phyloP scores from a whole-genome alignment of 345 rosid genomes.

The Boechera divaricarpa region DNA sequence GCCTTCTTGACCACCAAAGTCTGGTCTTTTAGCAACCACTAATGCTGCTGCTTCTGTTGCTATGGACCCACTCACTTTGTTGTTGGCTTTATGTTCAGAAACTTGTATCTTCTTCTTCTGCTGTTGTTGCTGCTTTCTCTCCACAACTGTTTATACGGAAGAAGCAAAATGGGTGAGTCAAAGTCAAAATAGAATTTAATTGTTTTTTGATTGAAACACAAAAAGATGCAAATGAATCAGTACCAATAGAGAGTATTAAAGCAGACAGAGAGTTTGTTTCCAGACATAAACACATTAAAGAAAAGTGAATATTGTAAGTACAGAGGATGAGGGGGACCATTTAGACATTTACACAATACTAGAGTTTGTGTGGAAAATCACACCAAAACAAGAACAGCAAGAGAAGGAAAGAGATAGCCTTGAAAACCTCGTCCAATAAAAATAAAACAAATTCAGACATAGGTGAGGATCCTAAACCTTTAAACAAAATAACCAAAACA shows the following conservation, averaged over 20 bases:
- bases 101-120: conserved; percentile 43
- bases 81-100: conserved; percentile 46
- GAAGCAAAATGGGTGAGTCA: conserved; percentile 44
- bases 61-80: conserved; percentile 46
- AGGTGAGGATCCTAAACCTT: conserved; percentile 27
- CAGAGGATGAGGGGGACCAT: conserved; percentile 37
- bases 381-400: conserved; percentile 28
- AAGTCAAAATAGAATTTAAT: conserved; percentile 13
- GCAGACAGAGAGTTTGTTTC: conserved; percentile 36
- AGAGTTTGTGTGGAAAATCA: conserved; percentile 29
- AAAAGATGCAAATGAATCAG: conserved; percentile 38
- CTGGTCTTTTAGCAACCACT: conserved; percentile 77
- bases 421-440: conserved; percentile 41
- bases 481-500: conserved; percentile 43
- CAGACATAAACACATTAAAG: conserved; percentile 31
- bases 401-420: conserved; percentile 31
- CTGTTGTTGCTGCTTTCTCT: conserved; percentile 34
- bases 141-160: conserved; percentile 49
- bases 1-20: conserved; percentile 86
- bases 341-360: conserved; percentile 33
- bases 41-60: conserved; percentile 40
- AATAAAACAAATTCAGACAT: neutral
- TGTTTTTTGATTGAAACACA: conserved; percentile 14
- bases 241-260: conserved; percentile 29
- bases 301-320: conserved; percentile 25